Conservation (phyloP, 1,284 basidiomycete species). For the Boletellus deceptivus region DNA sequence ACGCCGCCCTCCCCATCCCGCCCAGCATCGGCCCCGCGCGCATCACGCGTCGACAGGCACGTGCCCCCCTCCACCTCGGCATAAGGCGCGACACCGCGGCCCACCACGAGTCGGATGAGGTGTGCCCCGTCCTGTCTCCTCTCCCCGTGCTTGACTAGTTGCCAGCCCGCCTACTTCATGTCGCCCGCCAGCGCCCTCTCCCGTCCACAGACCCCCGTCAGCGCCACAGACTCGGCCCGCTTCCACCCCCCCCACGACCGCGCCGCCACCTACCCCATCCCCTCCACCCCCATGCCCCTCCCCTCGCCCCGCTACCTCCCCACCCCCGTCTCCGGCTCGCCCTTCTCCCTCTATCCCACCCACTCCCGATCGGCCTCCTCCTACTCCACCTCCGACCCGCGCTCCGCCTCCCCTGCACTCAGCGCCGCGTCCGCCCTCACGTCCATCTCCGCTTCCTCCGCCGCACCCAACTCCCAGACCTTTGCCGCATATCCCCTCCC, state of each 20-base stretch:
- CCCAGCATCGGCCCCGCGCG: conserved; percentile 57
- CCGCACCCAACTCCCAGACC: conserved; percentile 34
- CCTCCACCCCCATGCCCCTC: conserved; percentile 23
- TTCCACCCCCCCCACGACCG: conserved; percentile 30
- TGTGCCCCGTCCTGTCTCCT: conserved; percentile 19
- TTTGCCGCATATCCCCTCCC: conserved; percentile 31
- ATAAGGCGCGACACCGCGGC: conserved; percentile 24
- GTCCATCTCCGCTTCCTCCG: conserved; percentile 42
- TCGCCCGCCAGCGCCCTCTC: conserved; percentile 34
- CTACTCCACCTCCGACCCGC: conserved; percentile 45
- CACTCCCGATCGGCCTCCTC: conserved; percentile 47
- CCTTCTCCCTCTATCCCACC: conserved; percentile 34
- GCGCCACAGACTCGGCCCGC: conserved; percentile 30
- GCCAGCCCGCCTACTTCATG: conserved; percentile 33
- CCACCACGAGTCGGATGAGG: conserved; percentile 36
- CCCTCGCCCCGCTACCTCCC: conserved; percentile 33
- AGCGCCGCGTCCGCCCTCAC: conserved; percentile 54
- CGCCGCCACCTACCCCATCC: conserved; percentile 15
- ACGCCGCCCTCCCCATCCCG: conserved; percentile 32
- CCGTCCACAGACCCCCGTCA: conserved; percentile 44
- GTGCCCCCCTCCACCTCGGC: conserved; percentile 39
- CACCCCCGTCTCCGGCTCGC: conserved; percentile 33
- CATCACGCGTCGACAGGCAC: conserved; percentile 45
- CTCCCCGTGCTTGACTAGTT: conserved; percentile 5
- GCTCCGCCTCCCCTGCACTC: conserved; percentile 59